Evolutionary conservation across 2,329 filamentous ascomycete species (phyloP).

Genomic region (Aquanectria penicillioides): DNA sequence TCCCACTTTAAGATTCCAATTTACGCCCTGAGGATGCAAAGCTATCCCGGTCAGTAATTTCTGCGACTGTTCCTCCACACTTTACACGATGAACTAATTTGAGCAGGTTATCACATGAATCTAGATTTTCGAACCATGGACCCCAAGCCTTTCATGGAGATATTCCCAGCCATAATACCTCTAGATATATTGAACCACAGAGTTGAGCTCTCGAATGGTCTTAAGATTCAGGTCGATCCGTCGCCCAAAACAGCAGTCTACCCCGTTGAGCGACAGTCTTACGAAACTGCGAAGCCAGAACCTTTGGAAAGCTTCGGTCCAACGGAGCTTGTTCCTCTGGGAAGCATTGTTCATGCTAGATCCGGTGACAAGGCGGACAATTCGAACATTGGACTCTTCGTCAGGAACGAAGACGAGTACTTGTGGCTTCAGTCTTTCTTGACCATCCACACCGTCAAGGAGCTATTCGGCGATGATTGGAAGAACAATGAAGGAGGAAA

Average conservation of each 20-base stretch:
- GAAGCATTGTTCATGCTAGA: slow-evolving; percentile 44
- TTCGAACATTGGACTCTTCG: slow-evolving; percentile 58
- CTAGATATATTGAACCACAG: slow-evolving; percentile 42
- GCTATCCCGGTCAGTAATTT: slow-evolving; percentile 41
- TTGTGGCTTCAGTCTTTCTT: slow-evolving; percentile 56
- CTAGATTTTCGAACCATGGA: slow-evolving; percentile 55
- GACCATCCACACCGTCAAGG: slow-evolving; percentile 50
- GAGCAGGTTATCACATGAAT: slow-evolving; percentile 52
- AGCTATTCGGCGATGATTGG: slow-evolving; percentile 50
- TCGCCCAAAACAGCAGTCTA: slow-evolving; percentile 36
- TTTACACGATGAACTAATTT: background rate
- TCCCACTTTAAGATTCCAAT: slow-evolving; percentile 50
- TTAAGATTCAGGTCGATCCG: slow-evolving; percentile 28
- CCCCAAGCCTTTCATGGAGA: slow-evolving; percentile 55
- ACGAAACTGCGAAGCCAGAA: slow-evolving; percentile 41
- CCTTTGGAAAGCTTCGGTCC: slow-evolving; percentile 40
- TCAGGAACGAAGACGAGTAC: slow-evolving; percentile 54
- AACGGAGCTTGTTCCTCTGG: slow-evolving; percentile 41
- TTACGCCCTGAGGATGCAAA: slow-evolving; percentile 53
- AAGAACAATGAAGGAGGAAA: slow-evolving; percentile 45
- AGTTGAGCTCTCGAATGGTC: slow-evolving; percentile 40
- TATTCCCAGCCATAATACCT: slow-evolving; percentile 50
- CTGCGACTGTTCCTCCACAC: background rate
- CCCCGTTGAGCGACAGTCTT: slow-evolving; percentile 36
- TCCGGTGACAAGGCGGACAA: slow-evolving; percentile 56